Evolutionary conservation across 192 early-diverging fungal genomes (phyloP).

Genomic region (Diversispora epigaea): DNA sequence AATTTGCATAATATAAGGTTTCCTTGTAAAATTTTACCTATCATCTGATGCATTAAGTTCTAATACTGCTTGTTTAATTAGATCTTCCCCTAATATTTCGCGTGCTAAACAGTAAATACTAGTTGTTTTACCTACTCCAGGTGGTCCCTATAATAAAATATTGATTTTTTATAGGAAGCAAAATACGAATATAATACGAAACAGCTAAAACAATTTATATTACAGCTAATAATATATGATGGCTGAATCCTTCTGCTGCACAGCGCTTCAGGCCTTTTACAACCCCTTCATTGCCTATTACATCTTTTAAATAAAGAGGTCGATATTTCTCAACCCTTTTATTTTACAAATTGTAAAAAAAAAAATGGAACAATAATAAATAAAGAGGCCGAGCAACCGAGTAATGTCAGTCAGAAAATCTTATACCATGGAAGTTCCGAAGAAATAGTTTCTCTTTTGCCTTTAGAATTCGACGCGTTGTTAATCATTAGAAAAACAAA

Average conservation of each 20-base stretch:
- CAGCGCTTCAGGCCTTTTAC: not conserved
- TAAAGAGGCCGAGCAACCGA: too few relatives aligned
- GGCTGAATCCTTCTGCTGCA: not conserved
- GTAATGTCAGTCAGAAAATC: too few relatives aligned
- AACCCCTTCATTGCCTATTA: conserved; percentile 1
- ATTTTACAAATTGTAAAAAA: too few relatives aligned
- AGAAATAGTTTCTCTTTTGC: too few relatives aligned
- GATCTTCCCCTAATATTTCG: conserved; percentile 73
- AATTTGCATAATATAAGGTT: too few relatives aligned
- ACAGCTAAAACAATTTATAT: not conserved
- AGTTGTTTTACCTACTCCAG: conserved; percentile 98
- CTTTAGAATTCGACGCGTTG: too few relatives aligned
- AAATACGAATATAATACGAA: not conserved
- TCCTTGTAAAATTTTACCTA: conserved; percentile 50
- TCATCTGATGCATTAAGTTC: conserved; percentile 99
- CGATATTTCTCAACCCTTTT: conserved; percentile 14
- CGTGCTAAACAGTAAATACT: conserved; percentile 90
- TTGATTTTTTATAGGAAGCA: not conserved
- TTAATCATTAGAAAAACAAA: too few relatives aligned
- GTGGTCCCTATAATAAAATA: conserved; percentile 62
- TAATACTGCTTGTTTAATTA: conserved; percentile 90
- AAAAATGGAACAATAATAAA: too few relatives aligned
- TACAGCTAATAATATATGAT: not conserved
- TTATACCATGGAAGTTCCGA: too few relatives aligned
- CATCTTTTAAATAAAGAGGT: not conserved